Percentiles rank a stretch among this genome's conserved stretches.
These are phyloP conservation scores for Colletotrichum simmondsii DNA, from an alignment of 2,329 filamentous ascomycete species.

Conservation along the genomic window DNA sequence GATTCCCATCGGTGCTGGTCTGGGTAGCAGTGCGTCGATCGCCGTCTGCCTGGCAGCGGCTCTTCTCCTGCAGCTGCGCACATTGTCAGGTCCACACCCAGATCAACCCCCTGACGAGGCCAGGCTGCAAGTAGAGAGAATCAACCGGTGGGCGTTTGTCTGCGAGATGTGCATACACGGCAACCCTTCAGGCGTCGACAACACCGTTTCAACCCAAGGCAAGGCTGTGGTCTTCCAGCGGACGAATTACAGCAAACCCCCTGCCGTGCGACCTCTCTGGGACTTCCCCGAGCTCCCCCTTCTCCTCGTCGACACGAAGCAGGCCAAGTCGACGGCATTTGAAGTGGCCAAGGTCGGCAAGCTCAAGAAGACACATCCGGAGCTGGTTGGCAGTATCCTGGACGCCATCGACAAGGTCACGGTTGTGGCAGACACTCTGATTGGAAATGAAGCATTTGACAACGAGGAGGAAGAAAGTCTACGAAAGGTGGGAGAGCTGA, in stretches of 20 bases:
- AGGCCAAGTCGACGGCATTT: conserved; percentile 83
- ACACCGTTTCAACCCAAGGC: conserved; percentile 92
- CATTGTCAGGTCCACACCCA: conserved; percentile 88
- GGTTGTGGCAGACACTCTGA: conserved; percentile 62
- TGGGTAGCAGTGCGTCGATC: conserved; percentile 95
- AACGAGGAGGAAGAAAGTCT: conserved; percentile 71
- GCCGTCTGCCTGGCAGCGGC: conserved; percentile 88
- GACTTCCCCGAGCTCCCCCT: conserved; percentile 93
- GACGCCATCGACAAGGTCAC: conserved; percentile 85
- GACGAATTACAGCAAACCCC: conserved; percentile 80
- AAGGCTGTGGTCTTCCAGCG: conserved; percentile 94
- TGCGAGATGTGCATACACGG: conserved; percentile 97
- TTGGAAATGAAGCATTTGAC: conserved; percentile 74
- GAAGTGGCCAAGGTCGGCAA: conserved; percentile 89
- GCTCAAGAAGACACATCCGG: conserved; percentile 77
- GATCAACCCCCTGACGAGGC: conserved; percentile 91
- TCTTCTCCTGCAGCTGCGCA: conserved; percentile 86
- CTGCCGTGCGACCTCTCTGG: conserved; percentile 79
- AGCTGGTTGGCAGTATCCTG: conserved; percentile 83
- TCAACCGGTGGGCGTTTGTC: conserved; percentile 98
- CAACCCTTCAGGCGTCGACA: conserved; percentile 96
- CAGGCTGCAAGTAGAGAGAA: conserved; percentile 90
- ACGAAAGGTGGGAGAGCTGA: conserved; percentile 84
- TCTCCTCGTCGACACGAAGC: conserved; percentile 88
- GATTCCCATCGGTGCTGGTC: conserved; percentile 89